Percentiles rank a stretch among this genome's conserved stretches.
These are phyloP conservation scores for Pisolithus albus DNA, from an alignment of 768 basidiomycete genomes.

Conservation along the genomic window DNA sequence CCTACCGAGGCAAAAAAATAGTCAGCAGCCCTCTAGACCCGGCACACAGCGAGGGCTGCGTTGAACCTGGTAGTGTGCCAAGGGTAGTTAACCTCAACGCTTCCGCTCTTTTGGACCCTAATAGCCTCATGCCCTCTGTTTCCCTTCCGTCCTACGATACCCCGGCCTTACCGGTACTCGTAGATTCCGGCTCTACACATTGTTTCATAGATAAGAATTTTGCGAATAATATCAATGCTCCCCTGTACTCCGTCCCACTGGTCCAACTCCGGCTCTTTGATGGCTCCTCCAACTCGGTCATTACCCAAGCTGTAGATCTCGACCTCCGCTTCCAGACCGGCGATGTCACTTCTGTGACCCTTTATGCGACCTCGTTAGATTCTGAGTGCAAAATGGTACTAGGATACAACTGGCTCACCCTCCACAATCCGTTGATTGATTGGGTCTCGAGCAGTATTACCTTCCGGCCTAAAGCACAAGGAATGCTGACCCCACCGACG, in stretches of 20 bases:
- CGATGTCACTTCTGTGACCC: not conserved
- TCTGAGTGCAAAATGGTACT: not conserved
- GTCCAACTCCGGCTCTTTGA: no score
- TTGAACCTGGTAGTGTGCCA: not conserved
- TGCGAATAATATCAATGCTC: no score
- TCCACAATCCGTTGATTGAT: not conserved
- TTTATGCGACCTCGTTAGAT: constrained; percentile 5
- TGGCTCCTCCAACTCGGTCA: no score
- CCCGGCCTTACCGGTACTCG: no score
- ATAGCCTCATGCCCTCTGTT: no score
- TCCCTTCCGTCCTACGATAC: no score
- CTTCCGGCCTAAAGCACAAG: not conserved
- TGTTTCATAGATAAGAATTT: no score
- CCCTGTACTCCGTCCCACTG: no score
- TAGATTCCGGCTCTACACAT: no score
- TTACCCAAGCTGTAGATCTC: not conserved
- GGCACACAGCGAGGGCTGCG: not conserved
- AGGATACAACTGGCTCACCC: not conserved
- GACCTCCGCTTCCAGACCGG: not conserved
- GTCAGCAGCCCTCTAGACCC: not conserved
- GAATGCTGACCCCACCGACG: not conserved
- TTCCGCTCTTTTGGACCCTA: not conserved
- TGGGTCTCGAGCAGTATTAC: not conserved
- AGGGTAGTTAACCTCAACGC: constrained; percentile 1
- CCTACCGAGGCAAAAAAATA: constrained; percentile 5